Evolutionary conservation across 768 basidiomycete species (phyloP), one percentile per base, ranked within the genome.

Genomic region (Clavaria fumosa): DNA sequence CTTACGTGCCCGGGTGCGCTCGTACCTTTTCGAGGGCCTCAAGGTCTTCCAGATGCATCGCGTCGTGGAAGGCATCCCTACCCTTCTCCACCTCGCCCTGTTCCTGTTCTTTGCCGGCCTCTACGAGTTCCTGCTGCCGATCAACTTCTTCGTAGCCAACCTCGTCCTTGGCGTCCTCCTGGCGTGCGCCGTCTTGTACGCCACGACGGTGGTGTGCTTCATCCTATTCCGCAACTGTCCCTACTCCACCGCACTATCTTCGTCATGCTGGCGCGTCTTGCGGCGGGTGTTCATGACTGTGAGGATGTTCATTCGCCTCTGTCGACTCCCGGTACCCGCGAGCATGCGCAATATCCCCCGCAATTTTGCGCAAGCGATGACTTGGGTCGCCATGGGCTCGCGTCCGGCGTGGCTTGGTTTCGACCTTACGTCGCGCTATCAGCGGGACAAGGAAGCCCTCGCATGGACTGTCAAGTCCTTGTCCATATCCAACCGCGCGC

Each of bases 81-180:
- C 61, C 17, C 58, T 71, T 9, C 58, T 71, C 15, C 69, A 71
- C 43, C 47, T 63, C 7, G 64, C 67, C 3, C 52, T 70, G 11
- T 58, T 69, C 17, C 53, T 70, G 4, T 71, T 72, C 51, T 62
- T 73, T 46, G 58, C 62, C 24, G 63, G 66, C 30, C 53, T 72
- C 18, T 51, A 69, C 21, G 52, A 58, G n/a, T 67, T 71, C 47
- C 50, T 70, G 22, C 52, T 47, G 39, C 52, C 60, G 6, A 46
- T 68, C 14, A 63, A 62, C 43, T 7, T 42, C 7, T 42, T 37
- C n/a, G 49, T 64, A 36, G 52, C 54, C 7, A 31, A 21, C 19
- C 10, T 32, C 11, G 20, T 20, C 12, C 21, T 39, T 10, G 27
- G 27, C 2, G 23, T 39, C 5, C 27, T 39, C 14, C 3, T 17